Conservation (phyloP, 129 eudicot genomes). For the Oenanthe sinensis region DNA sequence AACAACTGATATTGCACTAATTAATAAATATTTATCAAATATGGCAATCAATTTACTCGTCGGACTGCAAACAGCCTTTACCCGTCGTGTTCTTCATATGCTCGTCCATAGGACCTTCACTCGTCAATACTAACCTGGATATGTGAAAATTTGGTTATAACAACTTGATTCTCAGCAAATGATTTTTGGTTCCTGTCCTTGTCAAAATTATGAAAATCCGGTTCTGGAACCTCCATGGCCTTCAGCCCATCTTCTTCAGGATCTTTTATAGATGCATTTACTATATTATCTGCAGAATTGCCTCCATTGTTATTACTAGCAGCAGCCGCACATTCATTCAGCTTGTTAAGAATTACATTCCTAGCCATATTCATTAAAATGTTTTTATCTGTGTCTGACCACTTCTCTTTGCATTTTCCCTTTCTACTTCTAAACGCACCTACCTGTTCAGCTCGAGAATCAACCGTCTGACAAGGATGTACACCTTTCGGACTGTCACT, state of each 20-base stretch:
- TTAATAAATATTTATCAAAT: too few relatives aligned
- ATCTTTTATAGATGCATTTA: neutral
- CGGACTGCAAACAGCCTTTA: too few relatives aligned
- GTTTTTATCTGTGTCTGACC: conserved; percentile 10
- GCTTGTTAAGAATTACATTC: conserved; percentile 36
- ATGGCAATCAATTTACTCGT: too few relatives aligned
- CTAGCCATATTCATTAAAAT: conserved; percentile 49
- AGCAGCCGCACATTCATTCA: conserved; percentile 27
- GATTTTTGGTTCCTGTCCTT: conserved; percentile 45
- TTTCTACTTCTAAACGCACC: neutral
- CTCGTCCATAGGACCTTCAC: too few relatives aligned
- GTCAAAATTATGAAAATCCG: conserved; percentile 79
- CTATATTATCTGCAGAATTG: neutral
- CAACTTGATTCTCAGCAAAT: conserved; percentile 45
- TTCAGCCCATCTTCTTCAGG: conserved; percentile 4
- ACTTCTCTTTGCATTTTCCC: neutral
- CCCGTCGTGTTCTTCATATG: too few relatives aligned
- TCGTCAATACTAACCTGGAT: too few relatives aligned
- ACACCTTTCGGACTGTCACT: neutral
- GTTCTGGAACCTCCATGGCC: conserved; percentile 63
- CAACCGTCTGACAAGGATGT: neutral
- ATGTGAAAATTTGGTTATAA: too few relatives aligned
- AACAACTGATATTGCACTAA: too few relatives aligned
- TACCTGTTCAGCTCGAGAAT: neutral
- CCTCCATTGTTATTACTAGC: neutral